Evolutionary conservation across 768 basidiomycete species (phyloP), one percentile per base, ranked within the genome.

Genomic region (Hemileccinum rubropunctum): DNA sequence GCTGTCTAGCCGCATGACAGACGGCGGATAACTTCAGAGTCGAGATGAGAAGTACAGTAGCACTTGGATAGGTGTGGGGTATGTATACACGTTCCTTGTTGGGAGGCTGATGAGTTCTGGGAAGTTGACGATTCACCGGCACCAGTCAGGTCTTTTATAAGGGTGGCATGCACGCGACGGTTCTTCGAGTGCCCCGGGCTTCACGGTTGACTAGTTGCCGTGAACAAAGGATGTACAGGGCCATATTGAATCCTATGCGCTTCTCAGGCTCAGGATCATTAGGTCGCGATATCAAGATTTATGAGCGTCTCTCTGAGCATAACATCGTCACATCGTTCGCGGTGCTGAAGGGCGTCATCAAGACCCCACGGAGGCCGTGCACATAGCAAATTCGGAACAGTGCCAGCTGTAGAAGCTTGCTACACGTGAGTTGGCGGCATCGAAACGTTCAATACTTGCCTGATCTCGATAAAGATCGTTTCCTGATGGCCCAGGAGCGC

Each of bases 111-210:
- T 47, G 34, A 12, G 32, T 32, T 47, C 7, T 47, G 50, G 23
- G 36, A 21, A 18, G 27, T 45, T 26, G 6, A 9, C 28, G 37
- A 30, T 40, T 18, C 27, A 49, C 41, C 32, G 23, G 41, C 27
- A 49, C 41, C 32, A 27, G 41, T 12, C n/a, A 26, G 27, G 42
- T 15, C 40, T 33, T 52, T 63, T 65, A 58, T 51, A 50, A 50
- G 26, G 17, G 33, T 17, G 41, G 30, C 15, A 34, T 42, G 53
- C 40, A 27, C 15, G 44, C 56, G 37, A 45, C 7, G 41, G 28
- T 17, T 26, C 27, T 42, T 30, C 39, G 45, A 42, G 36, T 33
- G 49, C 15, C 28, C 40, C 48, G 49, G 49, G 20, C 17, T 30
- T 30, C 9, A 30, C 28, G 28, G 28, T 34, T 34, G 32, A 42